Evolutionary conservation across 306 rosid genomes (phyloP), one percentile per base, ranked within the genome.

Genomic region (Castanea crenata): DNA sequence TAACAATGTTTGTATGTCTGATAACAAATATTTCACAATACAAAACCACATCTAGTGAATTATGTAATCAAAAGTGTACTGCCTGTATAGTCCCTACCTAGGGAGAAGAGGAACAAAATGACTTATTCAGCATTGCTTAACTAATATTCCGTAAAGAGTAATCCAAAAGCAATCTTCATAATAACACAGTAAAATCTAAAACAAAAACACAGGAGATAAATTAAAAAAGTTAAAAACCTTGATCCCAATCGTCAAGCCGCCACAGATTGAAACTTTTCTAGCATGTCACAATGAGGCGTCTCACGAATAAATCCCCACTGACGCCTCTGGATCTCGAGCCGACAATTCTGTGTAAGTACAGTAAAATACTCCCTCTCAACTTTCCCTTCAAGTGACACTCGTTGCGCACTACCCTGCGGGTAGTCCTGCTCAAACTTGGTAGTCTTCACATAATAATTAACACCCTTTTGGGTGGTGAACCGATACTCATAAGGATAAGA

Each of bases 281-380:
- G 83, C 97, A 87, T 88, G 72, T 92, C 97, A 57, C 98, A 94
- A 76, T 94, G 97, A 0, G 98, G 98, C 0, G 92, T 94, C 80
- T 94, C 98, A n/a, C 86, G 88, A 52, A 92, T 83, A 80, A 86
- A 92, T 55, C 98, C 97, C 98, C 97, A 94, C 65, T 92, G 97
- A 56, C 91, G 93, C 18, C 98, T 91, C 83, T 92, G 97, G 76
- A 92, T 29, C 89, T 94, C 97, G 11, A 88, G 87, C 74, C 90
- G 87, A 74, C 97, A 92, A 73, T 92, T 92, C 91, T 92, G 92
- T 1, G 87, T 74, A 63, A 94, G 97, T 86, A 91, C 75, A 74
- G 74, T 77, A 73, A 87, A 88, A 82, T 91, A 94, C 34, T 92
- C 99, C 74, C 89, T 88, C 88, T 94, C 99, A 69, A 88, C 91